Evolutionary conservation across 2,329 filamentous ascomycete genomes (phyloP).

Genomic region (Piedraia hortae): DNA sequence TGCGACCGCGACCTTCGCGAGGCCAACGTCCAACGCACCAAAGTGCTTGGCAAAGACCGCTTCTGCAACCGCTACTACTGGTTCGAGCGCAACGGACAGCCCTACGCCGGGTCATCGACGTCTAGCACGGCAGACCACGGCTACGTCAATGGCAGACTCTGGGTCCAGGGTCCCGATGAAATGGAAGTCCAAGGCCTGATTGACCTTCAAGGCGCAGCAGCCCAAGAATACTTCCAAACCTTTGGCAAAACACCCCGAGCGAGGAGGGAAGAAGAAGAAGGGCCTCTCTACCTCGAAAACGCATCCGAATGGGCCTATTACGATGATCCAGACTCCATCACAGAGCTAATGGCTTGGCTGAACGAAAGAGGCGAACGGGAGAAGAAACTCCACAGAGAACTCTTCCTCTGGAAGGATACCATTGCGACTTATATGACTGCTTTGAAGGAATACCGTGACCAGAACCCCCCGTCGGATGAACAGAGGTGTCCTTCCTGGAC

Average conservation of each 20-base stretch:
- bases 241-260: conserved; percentile 66
- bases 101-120: conserved; percentile 60
- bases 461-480: conserved; percentile 23
- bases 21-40: conserved; percentile 73
- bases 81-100: conserved; percentile 98
- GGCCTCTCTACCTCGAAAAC: conserved; percentile 44
- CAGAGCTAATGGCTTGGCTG: conserved; percentile 62
- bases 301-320: conserved; percentile 80
- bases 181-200: conserved; percentile 69
- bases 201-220: conserved; percentile 41
- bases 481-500: conserved; percentile 37
- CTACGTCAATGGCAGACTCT: conserved; percentile 84
- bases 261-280: conserved; percentile 67
- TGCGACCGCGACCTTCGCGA: conserved; percentile 84
- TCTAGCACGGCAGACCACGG: conserved; percentile 68
- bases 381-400: conserved; percentile 62
- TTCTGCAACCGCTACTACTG: conserved; percentile 99
- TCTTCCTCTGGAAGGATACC: conserved; percentile 43
- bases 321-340: conserved; percentile 50
- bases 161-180: conserved; percentile 86
- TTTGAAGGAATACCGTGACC: conserved; percentile 14
- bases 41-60: conserved; percentile 71
- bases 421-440: conserved; percentile 43
- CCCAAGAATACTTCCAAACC: conserved; percentile 46
- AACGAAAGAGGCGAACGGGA: conserved; percentile 71